Conservation (phyloP, 257 asterid genomes). For the Handroanthus guayacan region DNA sequence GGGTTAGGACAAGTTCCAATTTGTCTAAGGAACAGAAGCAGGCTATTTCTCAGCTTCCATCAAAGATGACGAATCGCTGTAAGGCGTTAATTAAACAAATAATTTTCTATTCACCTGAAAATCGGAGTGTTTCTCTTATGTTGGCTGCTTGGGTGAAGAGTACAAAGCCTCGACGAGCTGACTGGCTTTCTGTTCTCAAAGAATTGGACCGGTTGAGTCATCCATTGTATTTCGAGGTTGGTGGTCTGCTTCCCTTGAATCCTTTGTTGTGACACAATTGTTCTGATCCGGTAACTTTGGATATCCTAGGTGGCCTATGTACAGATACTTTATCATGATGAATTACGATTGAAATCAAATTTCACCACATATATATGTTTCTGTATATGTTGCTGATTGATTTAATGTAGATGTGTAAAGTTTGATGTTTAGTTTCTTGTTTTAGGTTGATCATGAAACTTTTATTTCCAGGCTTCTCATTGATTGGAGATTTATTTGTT, state of each 20-base stretch:
- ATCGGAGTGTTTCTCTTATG: slow-evolving; percentile 56
- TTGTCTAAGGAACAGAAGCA: slow-evolving; percentile 62
- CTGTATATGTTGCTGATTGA: not conserved
- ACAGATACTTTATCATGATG: not conserved
- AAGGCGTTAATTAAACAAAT: slow-evolving; percentile 68
- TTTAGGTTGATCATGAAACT: not conserved
- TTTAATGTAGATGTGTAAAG: not conserved
- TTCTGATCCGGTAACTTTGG: not conserved
- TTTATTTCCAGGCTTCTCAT: not conserved
- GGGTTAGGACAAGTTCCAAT: slow-evolving; percentile 54
- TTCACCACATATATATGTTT: not conserved
- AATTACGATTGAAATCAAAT: not conserved
- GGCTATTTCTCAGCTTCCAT: slow-evolving; percentile 58
- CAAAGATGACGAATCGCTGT: slow-evolving; percentile 75
- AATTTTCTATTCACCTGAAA: slow-evolving; percentile 64
- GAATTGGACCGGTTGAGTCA: slow-evolving; percentile 71
- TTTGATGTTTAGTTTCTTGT: not conserved
- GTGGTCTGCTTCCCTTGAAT: not conserved
- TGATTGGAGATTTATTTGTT: slow-evolving; percentile 7
- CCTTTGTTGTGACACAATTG: not conserved
- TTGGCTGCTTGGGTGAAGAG: slow-evolving; percentile 85
- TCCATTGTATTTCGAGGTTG: slow-evolving; percentile 79
- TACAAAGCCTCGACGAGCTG: slow-evolving; percentile 77
- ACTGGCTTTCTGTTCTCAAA: slow-evolving; percentile 84
- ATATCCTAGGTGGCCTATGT: not conserved